A percentile compares a stretch with the other conserved stretches of the same genome.
These are phyloP conservation scores for Erysiphe pulchra DNA, from an alignment of 2,329 filamentous ascomycete species.

Conservation along the genomic window DNA sequence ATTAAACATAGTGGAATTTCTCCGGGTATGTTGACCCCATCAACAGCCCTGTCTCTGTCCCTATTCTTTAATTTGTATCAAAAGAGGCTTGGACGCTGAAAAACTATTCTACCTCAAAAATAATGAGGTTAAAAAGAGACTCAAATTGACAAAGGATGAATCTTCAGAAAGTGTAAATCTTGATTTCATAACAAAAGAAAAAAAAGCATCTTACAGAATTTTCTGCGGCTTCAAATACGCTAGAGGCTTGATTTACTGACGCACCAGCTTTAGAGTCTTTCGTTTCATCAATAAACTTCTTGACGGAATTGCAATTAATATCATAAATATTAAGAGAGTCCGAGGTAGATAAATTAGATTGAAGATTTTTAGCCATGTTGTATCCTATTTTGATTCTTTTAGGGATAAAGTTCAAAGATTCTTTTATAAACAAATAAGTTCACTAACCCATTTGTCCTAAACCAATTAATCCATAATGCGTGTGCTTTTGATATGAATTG, in stretches of 20 bases:
- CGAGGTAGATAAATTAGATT: constrained; percentile 33
- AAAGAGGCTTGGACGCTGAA: too few species aligned
- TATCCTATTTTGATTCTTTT: constrained; percentile 26
- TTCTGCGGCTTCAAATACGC: constrained; percentile 35
- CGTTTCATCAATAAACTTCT: constrained; percentile 26
- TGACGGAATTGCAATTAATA: constrained; percentile 29
- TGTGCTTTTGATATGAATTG: too few species aligned
- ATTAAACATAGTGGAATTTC: too few species aligned
- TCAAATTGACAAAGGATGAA: too few species aligned
- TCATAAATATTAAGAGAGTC: constrained; percentile 41
- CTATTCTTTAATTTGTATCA: too few species aligned
- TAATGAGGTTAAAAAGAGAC: too few species aligned
- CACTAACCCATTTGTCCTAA: constrained; percentile 32
- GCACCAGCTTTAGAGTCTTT: constrained; percentile 14
- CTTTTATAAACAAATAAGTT: not conserved
- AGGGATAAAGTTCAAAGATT: not conserved
- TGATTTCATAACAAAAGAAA: too few species aligned
- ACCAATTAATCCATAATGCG: constrained; percentile 32
- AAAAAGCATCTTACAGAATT: constrained; percentile 27
- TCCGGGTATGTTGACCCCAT: too few species aligned
- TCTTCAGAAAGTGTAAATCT: too few species aligned
- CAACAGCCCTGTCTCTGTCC: too few species aligned
- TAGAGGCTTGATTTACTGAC: constrained; percentile 14
- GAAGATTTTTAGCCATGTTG: constrained; percentile 46
- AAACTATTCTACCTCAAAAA: too few species aligned